Base-by-base conservation (phyloP, 164 flowering plant species). In the Tinospora cordifolia region DNA sequence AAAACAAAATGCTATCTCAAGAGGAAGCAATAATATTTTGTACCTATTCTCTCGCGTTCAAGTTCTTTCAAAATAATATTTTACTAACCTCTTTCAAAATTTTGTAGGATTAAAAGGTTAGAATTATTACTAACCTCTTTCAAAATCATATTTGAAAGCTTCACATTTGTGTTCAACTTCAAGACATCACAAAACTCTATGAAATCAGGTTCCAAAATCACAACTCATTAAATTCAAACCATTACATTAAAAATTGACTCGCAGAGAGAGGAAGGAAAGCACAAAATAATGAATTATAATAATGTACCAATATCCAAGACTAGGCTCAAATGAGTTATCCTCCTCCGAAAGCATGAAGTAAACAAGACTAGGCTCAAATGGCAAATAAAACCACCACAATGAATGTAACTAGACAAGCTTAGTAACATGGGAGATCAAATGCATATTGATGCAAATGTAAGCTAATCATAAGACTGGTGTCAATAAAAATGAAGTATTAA, bases 241-340 rank as follows among this genome's bases (percentile, higher is more conserved):
- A 22, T 25, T 7, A 68, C 34, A 9, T 19, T 46, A 68, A 68
- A 14, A 68, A 19, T 14, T 24, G 34, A 69, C 22, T 39, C n/a
- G 8, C 58, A 30, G 4, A 30, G 36, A 9, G 7, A 67, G 22
- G 21, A 34, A 54, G 25, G 34, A 21, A n/a, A 12, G 27, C 19
- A 69, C 15, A 34, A 66, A 40, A 36, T 4, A 64, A 72, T 22
- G 67, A 41, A n/a, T 0, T 26, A 21, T 69, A n/a, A 44, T n/a
- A n/a, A n/a, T n/a, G 66, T 86, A 87, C 91, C 99, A 94, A 69
- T 88, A 94, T 76, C 90, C 98, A 74, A 94, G 96, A 81, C 96
- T 87, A 54, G 93, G 98, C 75, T 88, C 97, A 59, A 97, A 87
- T 67, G 98, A 85, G 79, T 94, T 94, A 78, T 94, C 98, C 84